Evolutionary conservation across 768 basidiomycete species (phyloP).

Genomic region (Hydnomerulius pinastri): DNA sequence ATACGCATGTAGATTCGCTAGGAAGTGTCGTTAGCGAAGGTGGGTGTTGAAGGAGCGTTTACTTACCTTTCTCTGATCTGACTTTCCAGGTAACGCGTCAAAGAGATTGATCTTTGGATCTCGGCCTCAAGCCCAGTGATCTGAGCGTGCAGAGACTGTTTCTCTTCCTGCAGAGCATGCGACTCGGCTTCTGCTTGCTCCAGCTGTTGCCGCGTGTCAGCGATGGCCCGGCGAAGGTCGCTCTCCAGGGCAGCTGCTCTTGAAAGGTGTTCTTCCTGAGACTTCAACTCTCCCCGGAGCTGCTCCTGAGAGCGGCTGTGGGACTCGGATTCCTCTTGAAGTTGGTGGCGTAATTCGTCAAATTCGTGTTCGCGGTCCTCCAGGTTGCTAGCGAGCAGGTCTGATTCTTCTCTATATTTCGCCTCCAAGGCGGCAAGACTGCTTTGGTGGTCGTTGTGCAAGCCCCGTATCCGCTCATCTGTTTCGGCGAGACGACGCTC

Average conservation of each 20-base stretch:
- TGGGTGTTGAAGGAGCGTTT: background rate
- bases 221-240: constrained; percentile 39
- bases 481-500: constrained; percentile 30
- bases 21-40: constrained; percentile 7
- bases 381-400: constrained; percentile 39
- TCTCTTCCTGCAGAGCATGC: constrained; percentile 50
- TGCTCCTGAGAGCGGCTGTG: constrained; percentile 35
- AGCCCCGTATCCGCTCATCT: constrained; percentile 19
- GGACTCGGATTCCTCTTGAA: constrained; percentile 41
- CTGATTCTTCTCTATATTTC: constrained; percentile 34
- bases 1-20: constrained; percentile 50
- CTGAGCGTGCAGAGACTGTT: constrained; percentile 50
- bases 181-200: constrained; percentile 40
- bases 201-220: constrained; percentile 40
- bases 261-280: constrained; percentile 28
- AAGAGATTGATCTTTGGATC: constrained; percentile 60
- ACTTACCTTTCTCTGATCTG: constrained; percentile 64
- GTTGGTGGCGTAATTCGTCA: constrained; percentile 35
- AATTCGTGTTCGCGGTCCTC: constrained; percentile 39
- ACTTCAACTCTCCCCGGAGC: constrained; percentile 24
- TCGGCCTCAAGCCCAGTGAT: constrained; percentile 65
- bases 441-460: constrained; percentile 29
- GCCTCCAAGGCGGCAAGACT: constrained; percentile 30
- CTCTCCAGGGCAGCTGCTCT: constrained; percentile 35
- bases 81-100: constrained; percentile 62